Conservation (phyloP, 192 early-diverging fungal genomes). For the Coemansia sp. region DNA sequence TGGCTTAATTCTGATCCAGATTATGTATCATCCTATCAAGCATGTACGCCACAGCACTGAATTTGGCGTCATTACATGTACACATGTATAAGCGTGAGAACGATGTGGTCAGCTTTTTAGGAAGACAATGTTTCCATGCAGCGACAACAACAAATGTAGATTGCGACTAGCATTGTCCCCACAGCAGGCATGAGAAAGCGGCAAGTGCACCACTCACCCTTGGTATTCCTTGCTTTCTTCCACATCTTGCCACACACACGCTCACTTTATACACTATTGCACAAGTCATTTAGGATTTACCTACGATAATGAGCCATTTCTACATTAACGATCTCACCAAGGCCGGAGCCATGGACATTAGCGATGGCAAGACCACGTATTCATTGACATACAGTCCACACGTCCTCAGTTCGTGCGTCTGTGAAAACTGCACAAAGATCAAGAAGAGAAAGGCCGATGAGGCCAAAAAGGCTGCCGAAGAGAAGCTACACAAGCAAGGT, state of each 20-base stretch:
- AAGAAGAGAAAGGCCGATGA: slow-evolving; percentile 30
- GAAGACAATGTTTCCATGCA: background rate
- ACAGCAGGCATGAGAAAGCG: background rate
- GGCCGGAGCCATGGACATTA: slow-evolving; percentile 34
- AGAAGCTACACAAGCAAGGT: slow-evolving; percentile 8
- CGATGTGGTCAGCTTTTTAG: background rate
- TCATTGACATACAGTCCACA: slow-evolving; percentile 43
- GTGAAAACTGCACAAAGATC: slow-evolving; percentile 31
- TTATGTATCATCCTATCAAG: background rate
- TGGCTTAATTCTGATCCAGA: background rate
- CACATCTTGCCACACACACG: background rate
- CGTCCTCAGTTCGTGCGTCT: slow-evolving; percentile 26
- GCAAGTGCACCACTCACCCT: background rate
- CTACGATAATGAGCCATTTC: slow-evolving; percentile 35
- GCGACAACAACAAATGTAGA: background rate
- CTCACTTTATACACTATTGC: background rate
- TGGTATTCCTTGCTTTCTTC: background rate
- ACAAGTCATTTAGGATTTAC: background rate
- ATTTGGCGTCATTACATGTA: background rate
- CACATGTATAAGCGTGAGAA: background rate
- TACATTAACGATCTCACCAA: slow-evolving; percentile 37
- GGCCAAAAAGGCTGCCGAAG: slow-evolving; percentile 33
- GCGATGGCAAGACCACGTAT: slow-evolving; percentile 23
- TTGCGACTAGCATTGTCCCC: background rate
- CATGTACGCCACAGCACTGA: background rate